Evolutionary conservation across 169 alveolate genomes (phyloP), one percentile per base, ranked within the genome.

Genomic region (Besnoitia besnoiti): DNA sequence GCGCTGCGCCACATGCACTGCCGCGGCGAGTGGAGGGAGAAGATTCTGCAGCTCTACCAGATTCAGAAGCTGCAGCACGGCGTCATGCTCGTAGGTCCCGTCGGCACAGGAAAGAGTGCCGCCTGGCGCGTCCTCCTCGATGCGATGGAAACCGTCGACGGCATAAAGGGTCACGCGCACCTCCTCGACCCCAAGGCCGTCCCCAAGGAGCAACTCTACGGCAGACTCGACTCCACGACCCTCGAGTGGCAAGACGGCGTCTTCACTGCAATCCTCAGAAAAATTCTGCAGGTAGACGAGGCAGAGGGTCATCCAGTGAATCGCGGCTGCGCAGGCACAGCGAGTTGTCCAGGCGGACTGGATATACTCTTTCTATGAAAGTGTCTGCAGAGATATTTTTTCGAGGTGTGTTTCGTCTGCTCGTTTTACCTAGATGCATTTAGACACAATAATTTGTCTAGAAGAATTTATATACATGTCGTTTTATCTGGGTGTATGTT

Each of bases 181-280:
- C 97, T 98, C 87, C 94, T 98, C 85, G 98, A 98, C 89, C 99
- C 99, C 21, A 98, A 98, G 95, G 98, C 99, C 80, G 98, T 99
- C 47, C 98, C 99, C 82, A 97, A 98, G 84, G 98, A 98, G 87
- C 99, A 99, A 96, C 91, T 90, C 44, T 96, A 95, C 90, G 98
- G 97, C 8, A 97, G 95, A 88, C 97, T 97, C 95, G 98, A 98
- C 94, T 96, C 97, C 85, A 94, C 97, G 75, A 97, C 99, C 92
- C 99, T 97, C 90, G 99, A 98, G 94, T 99, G 99, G 99, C 97
- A 98, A 61, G 98, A 99, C 76, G 99, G 99, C 92, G 99, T 98
- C 67, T 97, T 98, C 96, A 97, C 99, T 77, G 96, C 98, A 79
- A 97, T 98, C 90, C 97, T 99, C 99, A 97, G 96, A 91, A 97